These are phyloP conservation scores for Strigomonas galati DNA, from an alignment of 208 protist species.

Conservation along the genomic window DNA sequence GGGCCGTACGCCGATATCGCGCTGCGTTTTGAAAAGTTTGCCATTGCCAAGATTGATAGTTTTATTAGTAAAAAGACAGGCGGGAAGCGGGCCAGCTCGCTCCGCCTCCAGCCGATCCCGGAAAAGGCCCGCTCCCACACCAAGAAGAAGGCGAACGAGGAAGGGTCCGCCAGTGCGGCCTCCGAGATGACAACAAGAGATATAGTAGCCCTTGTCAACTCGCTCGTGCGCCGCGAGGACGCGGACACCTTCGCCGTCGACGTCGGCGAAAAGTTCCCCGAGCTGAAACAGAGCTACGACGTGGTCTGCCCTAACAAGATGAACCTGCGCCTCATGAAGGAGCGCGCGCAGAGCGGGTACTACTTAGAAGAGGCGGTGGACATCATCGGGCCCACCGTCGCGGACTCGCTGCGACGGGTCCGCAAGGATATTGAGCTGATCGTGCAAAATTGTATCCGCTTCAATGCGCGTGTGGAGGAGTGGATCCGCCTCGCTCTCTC, in stretches of 20 bases:
- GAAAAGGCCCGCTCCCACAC: not conserved
- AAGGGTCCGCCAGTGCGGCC: not conserved
- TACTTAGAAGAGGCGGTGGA: conserved; percentile 35
- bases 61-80: conserved; percentile 59
- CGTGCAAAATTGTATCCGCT: conserved; percentile 78
- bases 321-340: conserved; percentile 65
- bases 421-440: conserved; percentile 81
- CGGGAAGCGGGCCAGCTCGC: conserved; percentile 54
- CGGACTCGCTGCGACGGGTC: conserved; percentile 51
- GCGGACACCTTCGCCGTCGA: conserved; percentile 71
- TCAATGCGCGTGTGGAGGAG: conserved; percentile 55
- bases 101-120: conserved; percentile 28
- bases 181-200: conserved; percentile 22
- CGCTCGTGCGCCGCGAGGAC: conserved; percentile 70
- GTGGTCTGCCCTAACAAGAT: conserved; percentile 71
- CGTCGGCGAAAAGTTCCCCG: conserved; percentile 70
- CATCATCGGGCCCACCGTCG: conserved; percentile 46
- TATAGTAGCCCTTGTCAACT: conserved; percentile 48
- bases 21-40: conserved; percentile 59
- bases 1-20: conserved; percentile 51
- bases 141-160: not conserved
- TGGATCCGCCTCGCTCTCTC: conserved; percentile 68
- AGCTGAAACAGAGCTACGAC: conserved; percentile 62
- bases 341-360: conserved; percentile 53
- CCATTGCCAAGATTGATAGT: conserved; percentile 50